Evolutionary conservation across 768 basidiomycete species (phyloP), one percentile per base, ranked within the genome.

Genomic region (Artomyces pyxidatus): DNA sequence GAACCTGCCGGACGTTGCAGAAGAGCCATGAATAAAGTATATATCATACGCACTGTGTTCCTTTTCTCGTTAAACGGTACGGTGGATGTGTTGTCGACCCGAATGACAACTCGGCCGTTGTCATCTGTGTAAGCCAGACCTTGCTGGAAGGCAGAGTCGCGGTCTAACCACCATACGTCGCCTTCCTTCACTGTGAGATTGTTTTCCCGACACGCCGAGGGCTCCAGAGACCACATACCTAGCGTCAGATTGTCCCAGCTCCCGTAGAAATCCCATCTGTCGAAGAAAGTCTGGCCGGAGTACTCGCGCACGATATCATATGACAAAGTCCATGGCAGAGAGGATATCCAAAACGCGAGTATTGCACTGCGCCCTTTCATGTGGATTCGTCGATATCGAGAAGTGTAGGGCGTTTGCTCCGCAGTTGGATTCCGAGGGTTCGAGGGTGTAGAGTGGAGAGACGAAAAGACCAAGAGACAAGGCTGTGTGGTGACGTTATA

Each of bases 51-150:
- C 51, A 88, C 85, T 25, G 85, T 74, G 54, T 81, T 77, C 37
- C 87, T 68, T 52, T 78, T 73, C 38, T 76, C 58, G 48, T 73
- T 72, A 22, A 61, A 64, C 14, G 69, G 63, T 1, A 88, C 74
- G 39, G 71, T 71, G 10, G 78, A 78, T 7, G 66, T 64, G 59
- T 88, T 87, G 69, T 90, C 88, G 6, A 90, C 87, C 57, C 74
- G 80, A 42, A 92, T 68, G 52, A 92, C 72, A 5, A 80, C 82
- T 48, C 82, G 77, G 6, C 84, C 80, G 1, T 72, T 72, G 37
- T 58, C 57, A 53, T 84, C 81, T 54, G 85, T 61, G 57, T 75
- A 86, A 4, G 80, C 78, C 17, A 89, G 68, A 1, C 69, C 58
- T 51, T 76, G 68, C 6, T 68, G 60, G 10, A 65, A 62, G 1